Base-by-base conservation (phyloP, 495 filamentous ascomycete species). In the Aspergillus avenaceus region DNA sequence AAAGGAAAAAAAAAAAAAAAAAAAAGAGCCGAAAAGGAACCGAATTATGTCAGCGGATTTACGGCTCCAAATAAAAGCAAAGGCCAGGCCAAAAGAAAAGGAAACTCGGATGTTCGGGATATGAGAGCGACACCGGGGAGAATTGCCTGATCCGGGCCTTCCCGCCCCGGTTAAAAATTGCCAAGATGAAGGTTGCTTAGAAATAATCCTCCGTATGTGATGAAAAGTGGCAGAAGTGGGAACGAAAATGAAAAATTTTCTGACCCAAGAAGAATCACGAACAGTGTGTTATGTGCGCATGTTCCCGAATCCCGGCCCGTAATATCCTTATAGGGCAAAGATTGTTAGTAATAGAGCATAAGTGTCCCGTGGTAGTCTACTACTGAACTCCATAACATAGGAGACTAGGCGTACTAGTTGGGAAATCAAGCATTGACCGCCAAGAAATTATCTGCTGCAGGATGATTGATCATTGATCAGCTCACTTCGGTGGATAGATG, bases 311-410 rank as follows among this genome's bases (percentile, higher is more conserved):
- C 18, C 45, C 52, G 22, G 45, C n/a, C 50, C 50, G 50, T 14
- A 26, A 46, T 18, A 45, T 56, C 50, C 50, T 50, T 60, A 56
- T 55, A 56, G 50, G 53, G 49, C 56, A 53, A 45, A 14, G 45
- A 38, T 16, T 34, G 24, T 37, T 25, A 43, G n/a, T 38, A 19
- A 22, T 18, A 25, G n/a, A 45, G 18, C 1, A 13, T 36, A 3
- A 13, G n/a, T 36, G 32, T 24, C 25, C 31, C 31, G 31, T 18
- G 23, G 23, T 9, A 44, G 21, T n/a, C n/a, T n/a, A 16, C 13
- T 13, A 36, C 32, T 4, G 6, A 36, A 36, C 6, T 14, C 32
- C 32, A 36, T 16, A 14, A 11, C 16, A 12, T 23, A 34, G 18
- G 23, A 5, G 6, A 43, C 14, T 27, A 19, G 13, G 38, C 22